Evolutionary conservation across 2,329 filamentous ascomycete species (phyloP).

Genomic region (Ceratocystis diversiconidia): DNA sequence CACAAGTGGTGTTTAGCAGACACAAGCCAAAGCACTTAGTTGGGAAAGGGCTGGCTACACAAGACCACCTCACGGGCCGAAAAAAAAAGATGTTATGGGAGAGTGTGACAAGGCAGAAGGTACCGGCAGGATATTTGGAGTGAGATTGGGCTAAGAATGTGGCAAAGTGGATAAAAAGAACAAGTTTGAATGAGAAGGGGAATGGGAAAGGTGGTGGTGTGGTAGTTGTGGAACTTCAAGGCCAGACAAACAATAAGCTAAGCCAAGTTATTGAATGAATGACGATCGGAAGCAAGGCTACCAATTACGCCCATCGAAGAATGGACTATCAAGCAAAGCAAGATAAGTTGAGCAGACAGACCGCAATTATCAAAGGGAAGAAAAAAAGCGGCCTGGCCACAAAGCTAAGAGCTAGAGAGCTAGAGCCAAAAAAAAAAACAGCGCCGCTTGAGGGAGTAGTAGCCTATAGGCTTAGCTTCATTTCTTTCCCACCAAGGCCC

Average conservation of each 20-base stretch:
- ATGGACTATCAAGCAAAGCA: not conserved
- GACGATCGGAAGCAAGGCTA: slow-evolving; percentile 3
- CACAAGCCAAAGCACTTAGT: slow-evolving; percentile 4
- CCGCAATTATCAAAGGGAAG: not conserved
- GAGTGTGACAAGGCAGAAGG: not conserved
- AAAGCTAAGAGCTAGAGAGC: slow-evolving; percentile 2
- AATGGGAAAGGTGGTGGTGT: not conserved
- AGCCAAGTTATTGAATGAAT: not conserved
- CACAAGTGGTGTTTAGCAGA: slow-evolving; percentile 4
- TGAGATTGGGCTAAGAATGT: slow-evolving; percentile 6
- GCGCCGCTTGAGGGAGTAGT: not conserved
- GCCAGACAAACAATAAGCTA: not conserved
- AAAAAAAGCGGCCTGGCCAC: not conserved
- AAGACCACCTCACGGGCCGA: slow-evolving; percentile 4
- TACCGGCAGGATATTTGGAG: not conserved
- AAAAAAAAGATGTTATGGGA: not conserved
- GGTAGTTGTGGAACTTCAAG: not conserved
- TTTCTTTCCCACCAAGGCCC: not conserved
- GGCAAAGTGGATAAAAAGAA: slow-evolving; percentile 2
- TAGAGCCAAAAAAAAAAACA: not conserved
- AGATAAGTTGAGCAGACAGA: not conserved
- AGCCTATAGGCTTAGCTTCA: not conserved
- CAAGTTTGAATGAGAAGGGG: not conserved
- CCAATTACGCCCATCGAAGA: not conserved
- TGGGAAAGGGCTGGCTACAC: slow-evolving; percentile 6